Conservation (phyloP, 768 basidiomycete genomes). For the Psilocybe subaeruginosa region DNA sequence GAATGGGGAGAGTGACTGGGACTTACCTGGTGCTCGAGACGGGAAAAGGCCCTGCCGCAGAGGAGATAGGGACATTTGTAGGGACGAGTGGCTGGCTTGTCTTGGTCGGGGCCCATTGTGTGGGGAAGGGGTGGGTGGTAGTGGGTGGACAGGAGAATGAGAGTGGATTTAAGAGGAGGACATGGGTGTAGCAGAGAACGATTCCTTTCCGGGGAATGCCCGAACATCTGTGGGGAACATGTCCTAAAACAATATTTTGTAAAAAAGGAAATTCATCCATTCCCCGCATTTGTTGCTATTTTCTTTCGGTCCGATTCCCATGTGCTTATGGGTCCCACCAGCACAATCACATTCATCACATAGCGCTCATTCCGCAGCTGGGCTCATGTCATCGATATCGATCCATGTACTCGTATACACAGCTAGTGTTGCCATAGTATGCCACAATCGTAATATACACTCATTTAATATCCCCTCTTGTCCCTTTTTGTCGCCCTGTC, state of each 20-base stretch:
- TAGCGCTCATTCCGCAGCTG: not conserved
- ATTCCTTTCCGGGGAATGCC: slow-evolving; percentile 15
- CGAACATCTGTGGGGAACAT: slow-evolving; percentile 13
- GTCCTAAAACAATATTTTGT: slow-evolving; percentile 5
- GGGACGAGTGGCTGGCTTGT: slow-evolving; percentile 57
- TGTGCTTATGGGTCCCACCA: slow-evolving; percentile 7
- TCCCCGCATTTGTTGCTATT: slow-evolving; percentile 8
- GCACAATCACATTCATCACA: not conserved
- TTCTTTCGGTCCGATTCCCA: slow-evolving; percentile 13
- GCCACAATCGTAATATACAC: too few species aligned
- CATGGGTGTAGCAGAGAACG: slow-evolving; percentile 4
- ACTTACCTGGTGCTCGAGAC: slow-evolving; percentile 91
- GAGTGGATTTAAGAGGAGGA: slow-evolving; percentile 10
- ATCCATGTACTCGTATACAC: too few species aligned
- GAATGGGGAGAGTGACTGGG: not conserved
- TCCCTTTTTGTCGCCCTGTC: not conserved
- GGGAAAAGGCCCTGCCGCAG: slow-evolving; percentile 94
- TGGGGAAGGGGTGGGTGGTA: not conserved
- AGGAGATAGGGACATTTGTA: slow-evolving; percentile 96
- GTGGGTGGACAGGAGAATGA: not conserved
- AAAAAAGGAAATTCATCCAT: slow-evolving; percentile 3
- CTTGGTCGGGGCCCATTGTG: slow-evolving; percentile 24
- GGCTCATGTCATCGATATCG: too few species aligned
- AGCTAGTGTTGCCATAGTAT: too few species aligned
- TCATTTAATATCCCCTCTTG: not conserved